Evolutionary conservation across 2,329 filamentous ascomycete genomes (phyloP).

Genomic region (Mycosphaerella sp.): DNA sequence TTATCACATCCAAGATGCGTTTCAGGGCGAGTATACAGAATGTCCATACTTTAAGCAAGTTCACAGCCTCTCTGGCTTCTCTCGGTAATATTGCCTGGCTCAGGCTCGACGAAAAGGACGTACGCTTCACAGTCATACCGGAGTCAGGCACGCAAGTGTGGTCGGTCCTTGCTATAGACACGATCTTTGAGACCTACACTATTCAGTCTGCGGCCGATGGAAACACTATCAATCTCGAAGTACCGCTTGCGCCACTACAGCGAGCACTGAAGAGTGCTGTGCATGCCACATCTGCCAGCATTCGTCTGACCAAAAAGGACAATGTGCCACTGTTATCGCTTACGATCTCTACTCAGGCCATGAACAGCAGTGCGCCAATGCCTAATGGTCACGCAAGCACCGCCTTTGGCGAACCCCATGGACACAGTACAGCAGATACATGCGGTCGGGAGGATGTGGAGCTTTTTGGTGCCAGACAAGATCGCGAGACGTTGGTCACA

Average conservation of each 20-base stretch:
- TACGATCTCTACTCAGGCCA: constrained; percentile 74
- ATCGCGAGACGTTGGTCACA: constrained; percentile 85
- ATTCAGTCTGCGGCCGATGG: constrained; percentile 75
- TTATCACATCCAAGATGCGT: constrained; percentile 37
- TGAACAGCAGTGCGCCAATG: constrained; percentile 45
- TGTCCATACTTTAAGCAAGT: constrained; percentile 41
- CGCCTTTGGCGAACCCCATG: not conserved
- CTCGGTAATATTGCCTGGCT: constrained; percentile 84
- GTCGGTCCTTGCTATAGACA: constrained; percentile 51
- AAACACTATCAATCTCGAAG: constrained; percentile 94
- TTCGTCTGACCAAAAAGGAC: constrained; percentile 90
- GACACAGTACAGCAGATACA: not conserved
- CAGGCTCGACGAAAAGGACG: constrained; percentile 75
- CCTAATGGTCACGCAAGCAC: constrained; percentile 22
- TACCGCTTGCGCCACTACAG: constrained; percentile 80
- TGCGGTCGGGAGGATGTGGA: constrained; percentile 27
- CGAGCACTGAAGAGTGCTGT: constrained; percentile 86
- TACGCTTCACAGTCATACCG: constrained; percentile 92
- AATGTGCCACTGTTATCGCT: constrained; percentile 79
- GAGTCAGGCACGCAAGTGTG: constrained; percentile 94
- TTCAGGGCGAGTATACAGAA: constrained; percentile 32
- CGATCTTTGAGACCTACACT: constrained; percentile 79
- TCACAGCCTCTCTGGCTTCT: constrained; percentile 57
- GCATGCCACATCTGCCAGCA: constrained; percentile 71
- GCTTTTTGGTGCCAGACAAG: constrained; percentile 51